A percentile compares a stretch with the other conserved stretches of the same genome.
These are phyloP conservation scores for Austroboletus niveus DNA, from an alignment of 1,284 basidiomycete species.

Conservation along the genomic window DNA sequence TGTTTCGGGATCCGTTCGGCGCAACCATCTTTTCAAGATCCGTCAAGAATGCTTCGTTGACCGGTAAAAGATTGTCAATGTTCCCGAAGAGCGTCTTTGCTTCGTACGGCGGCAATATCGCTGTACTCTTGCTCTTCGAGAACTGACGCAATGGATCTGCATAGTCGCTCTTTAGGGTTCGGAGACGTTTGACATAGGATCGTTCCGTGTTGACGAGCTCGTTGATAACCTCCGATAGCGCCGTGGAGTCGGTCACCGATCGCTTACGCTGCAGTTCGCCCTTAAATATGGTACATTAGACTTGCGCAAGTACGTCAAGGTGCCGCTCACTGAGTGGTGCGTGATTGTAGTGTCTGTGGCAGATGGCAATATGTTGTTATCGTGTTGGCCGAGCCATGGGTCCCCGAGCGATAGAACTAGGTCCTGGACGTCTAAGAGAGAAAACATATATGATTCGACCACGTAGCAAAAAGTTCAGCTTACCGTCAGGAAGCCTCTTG, in stretches of 20 bases:
- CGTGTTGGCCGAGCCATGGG: slow-evolving; percentile 45
- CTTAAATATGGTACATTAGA: slow-evolving; percentile 32
- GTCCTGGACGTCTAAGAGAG: slow-evolving; percentile 66
- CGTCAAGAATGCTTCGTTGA: slow-evolving; percentile 82
- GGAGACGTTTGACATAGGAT: slow-evolving; percentile 73
- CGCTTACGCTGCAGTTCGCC: slow-evolving; percentile 48
- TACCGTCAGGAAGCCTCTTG: slow-evolving; percentile 66
- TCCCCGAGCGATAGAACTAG: slow-evolving; percentile 74
- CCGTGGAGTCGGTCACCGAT: slow-evolving; percentile 58
- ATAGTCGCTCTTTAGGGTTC: slow-evolving; percentile 76
- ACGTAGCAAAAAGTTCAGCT: slow-evolving; percentile 16
- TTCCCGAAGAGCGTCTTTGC: slow-evolving; percentile 94
- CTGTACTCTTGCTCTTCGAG: slow-evolving; percentile 79
- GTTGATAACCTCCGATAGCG: slow-evolving; percentile 66
- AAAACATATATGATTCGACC: too few species aligned
- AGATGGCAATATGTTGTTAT: slow-evolving; percentile 42
- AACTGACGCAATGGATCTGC: slow-evolving; percentile 89
- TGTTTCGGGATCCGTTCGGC: slow-evolving; percentile 52
- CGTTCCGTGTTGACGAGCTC: slow-evolving; percentile 79
- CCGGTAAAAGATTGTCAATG: slow-evolving; percentile 83
- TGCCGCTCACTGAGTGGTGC: slow-evolving; percentile 43
- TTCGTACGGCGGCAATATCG: slow-evolving; percentile 86
- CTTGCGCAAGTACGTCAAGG: neutral
- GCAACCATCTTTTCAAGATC: slow-evolving; percentile 81
- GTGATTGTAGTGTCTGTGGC: slow-evolving; percentile 37